A percentile compares a stretch with the other conserved stretches of the same genome.
These are phyloP conservation scores for Asterophora lycoperdoides DNA, from an alignment of 768 basidiomycete genomes.

Conservation along the genomic window DNA sequence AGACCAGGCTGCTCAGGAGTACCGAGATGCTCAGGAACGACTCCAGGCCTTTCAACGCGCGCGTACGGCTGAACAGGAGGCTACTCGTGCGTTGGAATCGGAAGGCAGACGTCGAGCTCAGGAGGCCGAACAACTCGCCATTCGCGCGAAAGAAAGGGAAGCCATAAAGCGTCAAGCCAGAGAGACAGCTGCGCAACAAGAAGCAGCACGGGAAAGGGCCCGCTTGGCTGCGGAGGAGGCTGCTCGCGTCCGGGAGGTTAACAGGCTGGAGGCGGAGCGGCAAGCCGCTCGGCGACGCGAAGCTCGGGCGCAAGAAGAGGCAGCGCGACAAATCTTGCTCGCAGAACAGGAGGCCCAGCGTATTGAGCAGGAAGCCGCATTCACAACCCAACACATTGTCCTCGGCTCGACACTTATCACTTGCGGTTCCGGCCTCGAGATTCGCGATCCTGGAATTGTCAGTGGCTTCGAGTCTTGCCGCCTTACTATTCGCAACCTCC, in stretches of 20 bases:
- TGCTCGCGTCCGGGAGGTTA: constrained; percentile 1
- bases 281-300: constrained; percentile 7
- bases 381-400: constrained; percentile 39
- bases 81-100: constrained; percentile 17
- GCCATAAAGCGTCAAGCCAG: no score
- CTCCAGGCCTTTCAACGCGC: background rate
- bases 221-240: background rate
- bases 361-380: constrained; percentile 35
- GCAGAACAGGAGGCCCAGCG: constrained; percentile 10
- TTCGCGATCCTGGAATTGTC: constrained; percentile 32
- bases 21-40: background rate
- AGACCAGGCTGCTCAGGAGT: background rate
- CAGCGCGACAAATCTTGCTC: constrained; percentile 4
- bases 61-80: constrained; percentile 3
- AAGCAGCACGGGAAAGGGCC: background rate
- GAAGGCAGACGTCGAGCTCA: constrained; percentile 9
- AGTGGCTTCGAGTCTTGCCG: constrained; percentile 51
- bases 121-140: no score
- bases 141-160: no score
- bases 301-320: constrained; percentile 5
- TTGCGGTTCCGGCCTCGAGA: constrained; percentile 45
- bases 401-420: constrained; percentile 46
- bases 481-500: constrained; percentile 43
- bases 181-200: background rate
- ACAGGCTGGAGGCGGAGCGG: background rate